Conservation (phyloP, 495 filamentous ascomycete species). For the Corynascus novoguineensis region DNA sequence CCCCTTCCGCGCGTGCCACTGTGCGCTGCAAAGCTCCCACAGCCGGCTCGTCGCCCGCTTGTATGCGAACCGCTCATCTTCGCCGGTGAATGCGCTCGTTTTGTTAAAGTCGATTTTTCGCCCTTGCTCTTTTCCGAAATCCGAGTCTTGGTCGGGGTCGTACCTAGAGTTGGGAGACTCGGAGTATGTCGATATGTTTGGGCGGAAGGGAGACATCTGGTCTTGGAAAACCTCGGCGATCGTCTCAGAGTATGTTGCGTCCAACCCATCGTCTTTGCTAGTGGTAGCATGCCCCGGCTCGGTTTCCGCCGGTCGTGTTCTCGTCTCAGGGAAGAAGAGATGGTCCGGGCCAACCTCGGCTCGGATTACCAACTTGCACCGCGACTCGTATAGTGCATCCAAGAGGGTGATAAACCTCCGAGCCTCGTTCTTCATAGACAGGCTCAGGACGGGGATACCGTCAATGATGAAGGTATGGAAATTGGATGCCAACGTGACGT, state of each 20-base stretch:
- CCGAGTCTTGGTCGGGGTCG: conserved; percentile 45
- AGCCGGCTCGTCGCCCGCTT: conserved; percentile 60
- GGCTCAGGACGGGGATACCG: conserved; percentile 51
- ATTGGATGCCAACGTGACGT: conserved; percentile 62
- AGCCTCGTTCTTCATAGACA: conserved; percentile 64
- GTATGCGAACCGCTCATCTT: conserved; percentile 69
- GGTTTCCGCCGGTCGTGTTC: background rate
- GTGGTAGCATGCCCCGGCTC: background rate
- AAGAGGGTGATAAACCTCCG: conserved; percentile 65
- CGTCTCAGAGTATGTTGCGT: conserved; percentile 60
- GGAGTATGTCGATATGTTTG: conserved; percentile 59
- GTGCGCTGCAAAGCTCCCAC: conserved; percentile 62
- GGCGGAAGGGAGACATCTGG: conserved; percentile 60
- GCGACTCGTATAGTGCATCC: conserved; percentile 65
- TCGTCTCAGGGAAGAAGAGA: conserved; percentile 62
- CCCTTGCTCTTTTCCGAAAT: conserved; percentile 33
- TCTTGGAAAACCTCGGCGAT: conserved; percentile 68
- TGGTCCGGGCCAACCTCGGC: conserved; percentile 56
- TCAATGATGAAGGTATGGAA: conserved; percentile 64
- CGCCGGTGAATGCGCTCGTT: conserved; percentile 57
- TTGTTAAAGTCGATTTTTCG: conserved; percentile 47
- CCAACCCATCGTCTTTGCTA: conserved; percentile 22
- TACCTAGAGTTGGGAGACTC: conserved; percentile 37
- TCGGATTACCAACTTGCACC: conserved; percentile 56
- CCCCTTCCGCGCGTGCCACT: conserved; percentile 55